Evolutionary conservation across 495 filamentous ascomycete species (phyloP).

Genomic region (Baudoinia panamericana): DNA sequence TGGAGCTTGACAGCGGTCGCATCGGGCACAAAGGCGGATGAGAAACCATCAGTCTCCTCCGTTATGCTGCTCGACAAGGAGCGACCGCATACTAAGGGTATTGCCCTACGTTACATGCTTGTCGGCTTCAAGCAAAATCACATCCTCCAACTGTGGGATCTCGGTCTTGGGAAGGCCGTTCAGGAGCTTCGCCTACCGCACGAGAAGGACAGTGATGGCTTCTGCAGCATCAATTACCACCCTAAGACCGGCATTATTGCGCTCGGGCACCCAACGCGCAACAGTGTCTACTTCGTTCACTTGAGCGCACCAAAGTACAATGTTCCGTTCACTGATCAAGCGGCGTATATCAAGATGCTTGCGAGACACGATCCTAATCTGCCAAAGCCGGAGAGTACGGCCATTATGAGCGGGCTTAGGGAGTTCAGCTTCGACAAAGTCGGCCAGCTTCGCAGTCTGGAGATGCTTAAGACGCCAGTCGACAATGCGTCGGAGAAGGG

Average conservation of each 20-base stretch:
- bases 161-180: conserved; percentile 83
- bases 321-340: conserved; percentile 65
- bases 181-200: conserved; percentile 96
- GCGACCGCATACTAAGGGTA: conserved; percentile 72
- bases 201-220: conserved; percentile 88
- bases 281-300: conserved; percentile 93
- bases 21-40: conserved; percentile 37
- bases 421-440: conserved; percentile 87
- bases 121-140: conserved; percentile 99
- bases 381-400: conserved; percentile 78
- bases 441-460: conserved; percentile 77
- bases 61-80: conserved; percentile 92
- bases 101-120: conserved; percentile 81
- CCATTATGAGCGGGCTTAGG: conserved; percentile 86
- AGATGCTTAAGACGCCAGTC: conserved; percentile 56
- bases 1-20: conserved; percentile 14
- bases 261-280: conserved; percentile 90
- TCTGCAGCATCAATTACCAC: conserved; percentile 92
- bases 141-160: conserved; percentile 96
- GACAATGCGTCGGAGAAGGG: conserved; percentile 38
- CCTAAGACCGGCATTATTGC: conserved; percentile 78
- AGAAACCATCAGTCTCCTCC: conserved; percentile 91
- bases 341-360: conserved; percentile 65
- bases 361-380: conserved; percentile 57
- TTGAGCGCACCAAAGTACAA: conserved; percentile 86